These are phyloP conservation scores for Sporisorium reilianum DNA, from an alignment of 1,284 basidiomycete species.

Conservation along the genomic window DNA sequence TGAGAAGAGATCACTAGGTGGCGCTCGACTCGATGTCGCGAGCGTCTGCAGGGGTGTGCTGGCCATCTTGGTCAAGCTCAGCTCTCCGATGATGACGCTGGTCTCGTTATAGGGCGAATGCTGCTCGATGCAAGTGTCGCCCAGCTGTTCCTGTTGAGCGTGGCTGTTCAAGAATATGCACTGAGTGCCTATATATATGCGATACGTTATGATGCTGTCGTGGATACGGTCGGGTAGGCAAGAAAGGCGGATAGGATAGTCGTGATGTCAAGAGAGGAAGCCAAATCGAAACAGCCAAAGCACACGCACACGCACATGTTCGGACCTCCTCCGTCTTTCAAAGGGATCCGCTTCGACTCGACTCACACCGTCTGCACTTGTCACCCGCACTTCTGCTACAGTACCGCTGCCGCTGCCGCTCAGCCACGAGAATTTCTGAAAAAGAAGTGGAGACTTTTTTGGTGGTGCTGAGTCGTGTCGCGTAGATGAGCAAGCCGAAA, in stretches of 20 bases:
- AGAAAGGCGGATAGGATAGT: background rate
- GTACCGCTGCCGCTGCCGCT: background rate
- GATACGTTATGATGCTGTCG: too few relatives aligned
- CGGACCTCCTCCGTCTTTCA: background rate
- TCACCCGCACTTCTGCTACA: background rate
- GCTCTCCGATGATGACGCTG: too few relatives aligned
- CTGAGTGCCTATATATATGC: too few relatives aligned
- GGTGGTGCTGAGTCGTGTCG: slow-evolving; percentile 27
- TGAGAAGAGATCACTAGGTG: slow-evolving; percentile 29
- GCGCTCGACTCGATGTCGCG: background rate
- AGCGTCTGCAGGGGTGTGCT: background rate
- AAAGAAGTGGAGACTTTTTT: slow-evolving; percentile 2
- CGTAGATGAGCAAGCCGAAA: slow-evolving; percentile 15
- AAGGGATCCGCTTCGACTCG: background rate
- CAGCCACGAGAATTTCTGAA: background rate
- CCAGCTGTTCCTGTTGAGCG: too few relatives aligned
- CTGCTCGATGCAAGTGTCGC: too few relatives aligned
- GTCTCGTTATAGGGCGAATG: too few relatives aligned
- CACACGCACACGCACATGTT: too few relatives aligned
- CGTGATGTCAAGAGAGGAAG: background rate
- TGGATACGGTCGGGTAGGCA: background rate
- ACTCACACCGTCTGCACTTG: background rate
- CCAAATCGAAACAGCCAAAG: background rate
- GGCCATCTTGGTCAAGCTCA: slow-evolving; percentile 13
- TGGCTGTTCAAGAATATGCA: too few relatives aligned